Base-by-base conservation (phyloP, 73 alveolate species). In the Blepharisma stoltei region DNA sequence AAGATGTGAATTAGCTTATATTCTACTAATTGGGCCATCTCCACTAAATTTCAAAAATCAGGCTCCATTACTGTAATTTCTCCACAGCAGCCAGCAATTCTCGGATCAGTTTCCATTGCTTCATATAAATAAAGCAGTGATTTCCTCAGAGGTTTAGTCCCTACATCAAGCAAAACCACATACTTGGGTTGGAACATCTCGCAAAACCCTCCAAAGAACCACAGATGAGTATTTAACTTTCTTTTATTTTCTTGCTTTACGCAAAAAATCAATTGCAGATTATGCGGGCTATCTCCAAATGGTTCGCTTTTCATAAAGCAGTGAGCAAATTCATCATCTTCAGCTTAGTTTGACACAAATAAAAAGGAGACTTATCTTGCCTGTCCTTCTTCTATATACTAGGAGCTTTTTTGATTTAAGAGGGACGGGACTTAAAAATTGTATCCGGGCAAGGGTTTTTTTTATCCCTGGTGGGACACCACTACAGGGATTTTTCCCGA, bases 151-250 rank as follows among this genome's bases (percentile, higher is more conserved):
- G 91, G 82, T 53, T 44, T 18, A 2, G 91, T 80, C 0, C 91
- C 91, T 6, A 71, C 67, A 80, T 84, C 91, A 69, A 84, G 67
- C 81, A 84, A 65, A 38, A 81, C 68, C 47, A 71, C 60, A 68
- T 53, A 55, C 66, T 84, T 71, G 5, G 91, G 91, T 54, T 84
- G 73, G 21, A 80, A 38, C 20, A 32, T 27, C 46, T 37, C 68
- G 84, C 88, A 80, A 47, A 84, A 23, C 6, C 87, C 88, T 6
- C 54, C 50, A 78, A 76, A 84, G 81, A 80, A 80, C 85, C 88
- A 84, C 20, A 38, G 21, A 52, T 86, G 93, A 6, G 90, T 65
- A 66, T 86, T 84, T 54, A 86, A 77, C 53, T 86, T 86, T 8
- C 93, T 83, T 8, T 76, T 77, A 47, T 86, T 86, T 20, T 78